Percentiles rank a stretch among this genome's conserved stretches.
phyloP scores from a whole-genome alignment of 1,139 yeast species.

The Kodamaea sp. region DNA sequence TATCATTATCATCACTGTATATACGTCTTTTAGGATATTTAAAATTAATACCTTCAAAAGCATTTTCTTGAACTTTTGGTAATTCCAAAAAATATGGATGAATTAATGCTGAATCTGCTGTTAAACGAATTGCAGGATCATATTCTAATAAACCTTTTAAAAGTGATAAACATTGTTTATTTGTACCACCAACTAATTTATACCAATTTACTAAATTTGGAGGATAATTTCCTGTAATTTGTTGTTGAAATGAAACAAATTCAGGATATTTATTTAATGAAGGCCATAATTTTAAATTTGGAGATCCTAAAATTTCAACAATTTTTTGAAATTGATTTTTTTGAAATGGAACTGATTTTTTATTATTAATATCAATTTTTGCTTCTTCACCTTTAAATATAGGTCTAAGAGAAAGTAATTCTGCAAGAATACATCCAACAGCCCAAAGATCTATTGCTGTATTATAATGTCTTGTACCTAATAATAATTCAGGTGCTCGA shows the following conservation, averaged over 20 bases:
- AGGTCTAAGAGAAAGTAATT: slow-evolving; percentile 81
- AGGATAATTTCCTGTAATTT: slow-evolving; percentile 53
- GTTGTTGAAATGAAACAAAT: slow-evolving; percentile 56
- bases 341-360: slow-evolving; percentile 90
- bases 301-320: slow-evolving; percentile 87
- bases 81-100: slow-evolving; percentile 73
- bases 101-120: slow-evolving; percentile 65
- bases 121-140: slow-evolving; percentile 75
- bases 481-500: slow-evolving; percentile 86
- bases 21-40: slow-evolving; percentile 72
- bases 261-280: slow-evolving; percentile 80
- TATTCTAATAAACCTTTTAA: slow-evolving; percentile 65
- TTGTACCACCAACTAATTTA: slow-evolving; percentile 71
- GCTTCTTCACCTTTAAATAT: slow-evolving; percentile 98
- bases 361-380: slow-evolving; percentile 75
- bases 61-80: slow-evolving; percentile 67
- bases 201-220: slow-evolving; percentile 81
- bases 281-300: slow-evolving; percentile 74
- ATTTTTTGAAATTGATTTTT: slow-evolving; percentile 88
- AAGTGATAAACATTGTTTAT: slow-evolving; percentile 63
- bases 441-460: slow-evolving; percentile 98
- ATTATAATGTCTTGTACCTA: slow-evolving; percentile 91
- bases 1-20: slow-evolving; percentile 74
- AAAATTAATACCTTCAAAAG: slow-evolving; percentile 60
- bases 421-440: slow-evolving; percentile 94